Percentiles rank a stretch among this genome's conserved stretches.
phyloP scores from a whole-genome alignment of 139 green algal species.

The Yamagishiella unicocca region DNA sequence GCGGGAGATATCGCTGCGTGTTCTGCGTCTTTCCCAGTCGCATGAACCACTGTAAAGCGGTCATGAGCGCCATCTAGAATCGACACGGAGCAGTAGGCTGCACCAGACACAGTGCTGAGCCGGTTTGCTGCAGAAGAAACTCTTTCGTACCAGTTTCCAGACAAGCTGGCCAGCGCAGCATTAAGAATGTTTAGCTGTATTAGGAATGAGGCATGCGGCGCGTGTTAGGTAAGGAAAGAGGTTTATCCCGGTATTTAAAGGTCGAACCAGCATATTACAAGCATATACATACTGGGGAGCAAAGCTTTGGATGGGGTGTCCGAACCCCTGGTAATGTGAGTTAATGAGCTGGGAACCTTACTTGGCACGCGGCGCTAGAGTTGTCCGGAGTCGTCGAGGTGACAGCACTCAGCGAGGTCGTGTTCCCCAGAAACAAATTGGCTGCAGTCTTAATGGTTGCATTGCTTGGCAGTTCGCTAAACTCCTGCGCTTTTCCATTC shows the following conservation, averaged over 20 bases:
- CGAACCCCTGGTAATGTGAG: background rate
- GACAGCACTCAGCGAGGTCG: background rate
- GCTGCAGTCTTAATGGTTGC: background rate
- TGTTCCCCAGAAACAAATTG: background rate
- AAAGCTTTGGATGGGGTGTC: background rate
- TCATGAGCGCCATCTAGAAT: background rate
- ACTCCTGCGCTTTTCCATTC: background rate
- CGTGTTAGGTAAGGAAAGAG: background rate
- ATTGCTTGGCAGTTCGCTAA: background rate
- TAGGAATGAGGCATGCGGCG: background rate
- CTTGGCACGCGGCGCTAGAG: slow-evolving; percentile 2
- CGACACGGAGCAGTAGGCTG: slow-evolving; percentile 4
- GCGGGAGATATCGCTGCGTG: background rate
- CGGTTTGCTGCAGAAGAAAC: background rate
- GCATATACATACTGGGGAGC: background rate
- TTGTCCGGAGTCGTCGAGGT: background rate
- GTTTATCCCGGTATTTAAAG: background rate
- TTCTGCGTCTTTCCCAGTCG: background rate
- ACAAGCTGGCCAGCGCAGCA: background rate
- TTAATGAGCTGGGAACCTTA: background rate
- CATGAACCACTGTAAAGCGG: slow-evolving; percentile 30
- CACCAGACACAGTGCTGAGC: background rate
- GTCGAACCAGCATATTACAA: background rate
- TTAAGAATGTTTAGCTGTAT: background rate
- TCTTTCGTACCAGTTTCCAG: slow-evolving; percentile 26